Evolutionary conservation across 2,329 filamentous ascomycete species (phyloP), one percentile per base, ranked within the genome.

Genomic region (Chalara sp.): DNA sequence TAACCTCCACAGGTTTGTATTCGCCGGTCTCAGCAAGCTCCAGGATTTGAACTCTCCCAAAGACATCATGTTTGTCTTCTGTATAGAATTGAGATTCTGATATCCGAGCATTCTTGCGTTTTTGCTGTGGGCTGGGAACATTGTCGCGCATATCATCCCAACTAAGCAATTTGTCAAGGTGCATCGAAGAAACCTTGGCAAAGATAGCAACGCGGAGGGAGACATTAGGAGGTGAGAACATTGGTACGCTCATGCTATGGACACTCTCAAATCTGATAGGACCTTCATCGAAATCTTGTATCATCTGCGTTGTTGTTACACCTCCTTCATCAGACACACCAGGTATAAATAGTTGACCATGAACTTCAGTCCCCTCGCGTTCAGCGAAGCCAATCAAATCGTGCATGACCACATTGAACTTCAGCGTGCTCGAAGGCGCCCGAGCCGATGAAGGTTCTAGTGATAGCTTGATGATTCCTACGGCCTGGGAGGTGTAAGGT

Each of bases 321-420:
- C 92, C 91, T 53, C 89, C 89, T 65, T 92, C 87, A 55, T 93
- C 91, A 0, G 89, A 91, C 8, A 95, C 80, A 6, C 90, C 90
- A 5, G 93, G 89, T 37, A 99, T 84, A 64, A 96, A 97, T n/a
- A 99, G 80, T 68, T 97, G 91, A 1, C 90, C 93, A 68, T 99
- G 93, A 31, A 99, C 90, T 58, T 96, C 87, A 0, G 89, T 95
- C 11, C 93, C 93, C 72, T 99, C 93, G 55, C 92, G 83, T 70
- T 99, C 93, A 0, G 93, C 87, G 60, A 99, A 99, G 1, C 93
- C 93, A 35, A 93, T 73, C 71, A 99, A 81, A 64, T 97, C 90
- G 63, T 95, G 91, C 89, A 99, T 96, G 32, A 97, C 91, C 5
- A 97, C 91, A 62, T 97, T 99, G 72, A 99, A 99, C 66, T 97